Evolutionary conservation across 257 asterid species (phyloP).

Genomic region (Striga asiatica): DNA sequence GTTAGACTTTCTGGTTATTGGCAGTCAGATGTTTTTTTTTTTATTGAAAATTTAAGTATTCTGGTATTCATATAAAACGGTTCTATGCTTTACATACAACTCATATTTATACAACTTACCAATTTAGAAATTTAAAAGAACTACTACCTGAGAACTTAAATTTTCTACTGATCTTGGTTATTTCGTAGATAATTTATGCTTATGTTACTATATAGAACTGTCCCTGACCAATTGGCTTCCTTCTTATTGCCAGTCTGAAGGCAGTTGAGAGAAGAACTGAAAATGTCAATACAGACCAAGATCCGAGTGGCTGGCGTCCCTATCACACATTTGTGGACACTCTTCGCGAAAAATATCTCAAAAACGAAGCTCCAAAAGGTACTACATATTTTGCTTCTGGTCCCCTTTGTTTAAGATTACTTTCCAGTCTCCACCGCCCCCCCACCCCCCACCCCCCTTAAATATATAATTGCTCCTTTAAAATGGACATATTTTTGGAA

Average conservation of each 20-base stretch:
- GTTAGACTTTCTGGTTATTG: too few relatives aligned
- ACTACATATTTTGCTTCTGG: constrained; percentile 10
- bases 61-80: background rate
- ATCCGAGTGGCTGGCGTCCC: constrained; percentile 93
- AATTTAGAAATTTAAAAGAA: background rate
- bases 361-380: constrained; percentile 74
- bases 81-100: background rate
- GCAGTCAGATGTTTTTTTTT: background rate
- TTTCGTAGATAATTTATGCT: too few relatives aligned
- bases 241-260: constrained; percentile 38
- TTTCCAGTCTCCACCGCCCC: background rate
- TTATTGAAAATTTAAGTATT: background rate
- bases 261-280: constrained; percentile 58
- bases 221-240: background rate
- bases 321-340: constrained; percentile 53
- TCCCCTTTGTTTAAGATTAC: background rate
- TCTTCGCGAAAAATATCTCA: constrained; percentile 64
- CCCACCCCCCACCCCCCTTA: background rate
- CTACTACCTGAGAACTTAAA: too few relatives aligned
- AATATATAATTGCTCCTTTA: background rate
- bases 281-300: constrained; percentile 57
- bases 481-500: too few relatives aligned
- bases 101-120: background rate
- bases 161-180: too few relatives aligned
- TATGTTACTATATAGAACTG: background rate